Conservation (phyloP, 331 rosid species). For the Quercus lobata region DNA sequence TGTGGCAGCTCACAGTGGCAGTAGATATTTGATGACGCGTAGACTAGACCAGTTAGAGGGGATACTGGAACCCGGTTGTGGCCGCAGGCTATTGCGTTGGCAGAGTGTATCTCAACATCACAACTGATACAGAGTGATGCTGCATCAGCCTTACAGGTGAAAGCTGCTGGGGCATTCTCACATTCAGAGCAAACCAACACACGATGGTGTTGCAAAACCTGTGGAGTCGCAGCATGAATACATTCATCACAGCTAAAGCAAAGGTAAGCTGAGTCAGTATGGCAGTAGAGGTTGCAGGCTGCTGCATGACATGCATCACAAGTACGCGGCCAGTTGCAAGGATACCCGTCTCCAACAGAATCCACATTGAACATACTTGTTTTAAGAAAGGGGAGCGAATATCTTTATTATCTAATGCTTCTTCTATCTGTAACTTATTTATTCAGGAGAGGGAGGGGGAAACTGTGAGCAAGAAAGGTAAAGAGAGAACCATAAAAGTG, state of each 20-base stretch:
- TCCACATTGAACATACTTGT: conserved; percentile 2
- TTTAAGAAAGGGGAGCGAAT: background rate
- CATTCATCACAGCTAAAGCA: conserved; percentile 4
- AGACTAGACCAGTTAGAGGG: background rate
- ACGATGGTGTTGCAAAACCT: conserved; percentile 5
- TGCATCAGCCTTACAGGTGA: conserved; percentile 14
- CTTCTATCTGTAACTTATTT: background rate
- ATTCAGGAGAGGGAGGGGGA: background rate
- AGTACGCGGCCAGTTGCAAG: background rate
- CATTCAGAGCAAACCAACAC: conserved; percentile 2
- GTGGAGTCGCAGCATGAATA: background rate
- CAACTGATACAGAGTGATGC: conserved; percentile 19
- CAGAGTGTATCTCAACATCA: conserved; percentile 10
- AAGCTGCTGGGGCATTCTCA: conserved; percentile 13
- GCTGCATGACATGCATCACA: background rate
- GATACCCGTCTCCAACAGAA: background rate
- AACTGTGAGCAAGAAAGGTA: background rate
- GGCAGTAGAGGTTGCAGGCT: conserved; percentile 9
- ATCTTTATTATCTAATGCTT: background rate
- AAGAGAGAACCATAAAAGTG: conserved; percentile 1
- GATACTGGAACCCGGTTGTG: conserved; percentile 7
- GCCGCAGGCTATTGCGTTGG: conserved; percentile 7
- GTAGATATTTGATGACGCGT: background rate
- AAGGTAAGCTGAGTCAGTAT: conserved; percentile 8
- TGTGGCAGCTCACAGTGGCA: background rate